phyloP scores from a whole-genome alignment of 164 flowering plant species.

The Piper longum region DNA sequence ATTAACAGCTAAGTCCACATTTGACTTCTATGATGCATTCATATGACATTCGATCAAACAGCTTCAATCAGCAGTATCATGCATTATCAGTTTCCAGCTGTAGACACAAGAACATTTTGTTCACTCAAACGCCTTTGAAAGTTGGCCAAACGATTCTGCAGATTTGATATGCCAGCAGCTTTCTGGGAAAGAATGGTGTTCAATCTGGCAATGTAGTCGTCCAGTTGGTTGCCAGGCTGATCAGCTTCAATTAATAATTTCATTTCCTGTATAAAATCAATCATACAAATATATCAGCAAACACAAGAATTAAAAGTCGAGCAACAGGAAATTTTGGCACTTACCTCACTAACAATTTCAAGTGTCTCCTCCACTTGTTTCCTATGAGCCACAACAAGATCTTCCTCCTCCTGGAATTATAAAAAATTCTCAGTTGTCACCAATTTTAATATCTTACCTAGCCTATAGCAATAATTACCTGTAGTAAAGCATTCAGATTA shows the following conservation, averaged over 20 bases:
- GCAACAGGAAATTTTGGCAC: not conserved
- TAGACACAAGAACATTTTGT: conserved; percentile 55
- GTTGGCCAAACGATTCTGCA: conserved; percentile 85
- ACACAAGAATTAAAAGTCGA: conserved; percentile 33
- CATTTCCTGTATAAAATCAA: conserved; percentile 59
- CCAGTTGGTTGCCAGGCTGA: conserved; percentile 88
- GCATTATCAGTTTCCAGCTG: conserved; percentile 1
- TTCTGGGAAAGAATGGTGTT: conserved; percentile 85
- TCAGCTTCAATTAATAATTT: conserved; percentile 88
- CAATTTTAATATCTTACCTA: too few species aligned
- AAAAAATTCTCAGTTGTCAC: not conserved
- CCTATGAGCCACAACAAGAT: conserved; percentile 80
- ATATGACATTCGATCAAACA: too few species aligned
- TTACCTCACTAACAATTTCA: conserved; percentile 95
- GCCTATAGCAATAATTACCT: not conserved
- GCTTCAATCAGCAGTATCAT: conserved; percentile 22
- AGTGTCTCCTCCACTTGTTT: conserved; percentile 96
- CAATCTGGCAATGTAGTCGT: conserved; percentile 75
- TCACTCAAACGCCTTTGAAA: conserved; percentile 87
- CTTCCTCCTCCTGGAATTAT: conserved; percentile 77
- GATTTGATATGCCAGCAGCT: conserved; percentile 79
- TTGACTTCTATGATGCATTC: too few species aligned
- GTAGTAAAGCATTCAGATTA: conserved; percentile 22
- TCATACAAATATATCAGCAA: not conserved
- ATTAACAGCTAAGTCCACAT: too few species aligned